These are phyloP conservation scores for Hymenoscyphus repandus DNA, from an alignment of 2,329 filamentous ascomycete genomes.

Conservation along the genomic window DNA sequence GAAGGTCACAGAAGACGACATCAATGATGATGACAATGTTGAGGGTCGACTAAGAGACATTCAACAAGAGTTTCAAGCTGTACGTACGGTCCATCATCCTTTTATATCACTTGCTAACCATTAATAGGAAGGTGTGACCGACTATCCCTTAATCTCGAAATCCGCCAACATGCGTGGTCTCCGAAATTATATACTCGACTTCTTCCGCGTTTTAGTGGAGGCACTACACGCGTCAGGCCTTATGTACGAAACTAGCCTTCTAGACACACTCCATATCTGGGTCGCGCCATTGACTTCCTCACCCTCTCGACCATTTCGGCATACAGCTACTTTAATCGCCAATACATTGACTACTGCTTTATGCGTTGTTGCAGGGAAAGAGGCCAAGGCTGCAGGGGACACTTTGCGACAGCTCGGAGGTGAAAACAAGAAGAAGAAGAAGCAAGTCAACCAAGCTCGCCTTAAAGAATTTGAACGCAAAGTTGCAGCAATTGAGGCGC, in stretches of 20 bases:
- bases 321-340: conserved; percentile 84
- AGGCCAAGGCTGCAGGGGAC: conserved; percentile 68
- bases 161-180: conserved; percentile 73
- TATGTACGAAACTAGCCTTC: conserved; percentile 63
- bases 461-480: conserved; percentile 68
- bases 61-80: conserved; percentile 81
- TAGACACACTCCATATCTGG: conserved; percentile 90
- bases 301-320: conserved; percentile 80
- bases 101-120: conserved; percentile 1
- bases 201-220: conserved; percentile 72
- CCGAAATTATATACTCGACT: conserved; percentile 68
- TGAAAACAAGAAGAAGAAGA: conserved; percentile 67
- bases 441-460: conserved; percentile 68
- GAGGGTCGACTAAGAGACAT: conserved; percentile 73
- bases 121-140: conserved; percentile 65
- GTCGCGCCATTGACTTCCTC: conserved; percentile 87
- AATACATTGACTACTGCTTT: conserved; percentile 75
- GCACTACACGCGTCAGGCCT: conserved; percentile 79
- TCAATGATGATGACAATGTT: conserved; percentile 84
- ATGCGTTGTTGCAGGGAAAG: conserved; percentile 64
- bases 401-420: conserved; percentile 73
- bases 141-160: conserved; percentile 87
- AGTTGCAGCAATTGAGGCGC: conserved; percentile 42
- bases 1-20: conserved; percentile 74
- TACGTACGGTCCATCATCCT: conserved; percentile 36